Base-by-base conservation (phyloP, 2,329 filamentous ascomycete species). In the Chaetomiaceae sp. region DNA sequence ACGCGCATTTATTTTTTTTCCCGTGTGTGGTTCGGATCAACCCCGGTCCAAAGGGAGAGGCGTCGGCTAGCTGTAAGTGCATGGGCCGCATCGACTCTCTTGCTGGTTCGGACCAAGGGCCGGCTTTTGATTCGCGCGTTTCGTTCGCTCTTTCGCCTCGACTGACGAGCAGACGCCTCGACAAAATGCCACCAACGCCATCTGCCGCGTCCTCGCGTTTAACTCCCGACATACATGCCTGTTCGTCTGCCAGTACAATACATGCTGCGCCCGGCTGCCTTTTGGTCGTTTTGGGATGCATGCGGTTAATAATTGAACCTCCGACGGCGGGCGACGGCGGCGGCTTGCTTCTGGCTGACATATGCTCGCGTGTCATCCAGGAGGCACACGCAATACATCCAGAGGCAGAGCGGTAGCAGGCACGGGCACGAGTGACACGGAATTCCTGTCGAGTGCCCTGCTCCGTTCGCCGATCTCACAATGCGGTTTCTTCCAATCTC, bases 31-130 rank as follows among this genome's bases (percentile, higher is more conserved):
- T n/a, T n/a, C 18, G 38, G 37, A 14, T 53, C 23, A 40, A 38
- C 18, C 23, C 40, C 40, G 45, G 51, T 5, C 49, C 41, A 36
- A 42, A 13, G 40, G 40, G 23, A 50, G 25, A n/a, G 29, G 13
- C 23, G 16, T 21, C 23, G 40, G 21, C 14, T 43, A 18, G 29
- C 41, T 18, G 29, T 41, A 45, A 30, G 30, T 14, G 37, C 25
- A 27, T 5, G 25, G 5, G 9, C 9, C 10, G 46, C n/a, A 32
- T 29, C 16, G 20, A n/a, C 16, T 44, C 42, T 16, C n/a, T n/a
- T n/a, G n/a, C n/a, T 53, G 52, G 51, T 42, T 54, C 57, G 57
- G 57, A 36, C 57, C 25, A 59, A 54, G 47, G 57, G 57, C 52
- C 45, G 47, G 18, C 13, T 4, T 47, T 18, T 53, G 55, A 57